Base-by-base conservation (phyloP, 106 monocot genomes). In the Dactylorhiza incarnata region DNA sequence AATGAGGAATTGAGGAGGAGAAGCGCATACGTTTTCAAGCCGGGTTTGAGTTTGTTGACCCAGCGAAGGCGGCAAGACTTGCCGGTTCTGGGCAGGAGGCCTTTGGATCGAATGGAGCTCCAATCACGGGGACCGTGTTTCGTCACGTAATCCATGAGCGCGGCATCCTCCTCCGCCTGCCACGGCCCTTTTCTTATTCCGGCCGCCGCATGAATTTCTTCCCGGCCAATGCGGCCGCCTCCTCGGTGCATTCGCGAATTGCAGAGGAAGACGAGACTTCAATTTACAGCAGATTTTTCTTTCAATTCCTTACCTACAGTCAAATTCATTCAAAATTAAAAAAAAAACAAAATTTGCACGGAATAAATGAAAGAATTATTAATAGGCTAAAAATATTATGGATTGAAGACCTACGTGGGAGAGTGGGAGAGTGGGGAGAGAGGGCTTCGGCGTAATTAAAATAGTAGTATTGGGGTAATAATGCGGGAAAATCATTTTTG, bases 91-190 rank as follows among this genome's bases (percentile, higher is more conserved):
- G 88, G 89, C 15, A 92, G 84, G 17, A 90, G 75, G 71, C 90
- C 90, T 76, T 90, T 88, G 86, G 92, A 89, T 82, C 86, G 92
- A 85, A 92, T 90, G 89, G 86, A 95, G 92, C 89, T 95, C 95
- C 95, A 95, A 46, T 90, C 88, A 7, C 88, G 68, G 10, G 95
- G 88, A 9, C 92, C 92, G 61, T 90, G 67, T 20, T 63, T 78
- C 13, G 78, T 43, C 37, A 95, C 95, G 73, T 89, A 87, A 47
- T 89, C 89, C 48, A 86, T 43, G 6, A 95, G 77, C 5, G 92
- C 73, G 23, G 83, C 86, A 43, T 95, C 95, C 74, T 95, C 95
- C 45, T 92, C 92, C 7, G 75, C 80, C 77, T 69, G 79, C 95
- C 95, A 92, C 8, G 92, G 88, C 3, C 92, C 92, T 78, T 90